Base-by-base conservation (phyloP, 176 grass and related monocot species). In the Rhipidocladum racemiflorum region DNA sequence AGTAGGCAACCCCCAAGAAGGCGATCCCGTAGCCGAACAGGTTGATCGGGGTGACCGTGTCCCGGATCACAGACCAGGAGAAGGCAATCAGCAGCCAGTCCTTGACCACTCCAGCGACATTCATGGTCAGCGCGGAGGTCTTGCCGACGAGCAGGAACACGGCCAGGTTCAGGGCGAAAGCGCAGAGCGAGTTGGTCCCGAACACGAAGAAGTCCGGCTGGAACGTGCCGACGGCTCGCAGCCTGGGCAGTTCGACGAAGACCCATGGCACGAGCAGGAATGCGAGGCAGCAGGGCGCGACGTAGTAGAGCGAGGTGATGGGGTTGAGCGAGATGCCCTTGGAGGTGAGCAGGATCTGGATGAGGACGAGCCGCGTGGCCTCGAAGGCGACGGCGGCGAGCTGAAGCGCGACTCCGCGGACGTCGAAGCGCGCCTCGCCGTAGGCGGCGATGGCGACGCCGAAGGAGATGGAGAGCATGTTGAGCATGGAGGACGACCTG, bases 391-490 rank as follows among this genome's bases (percentile, higher is more conserved):
- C 92, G 21, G 92, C 94, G 9, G 85, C 89, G 83, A 97, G 91
- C 86, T 97, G 94, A 1, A 97, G 90, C 35, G 80, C 60, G 83
- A 97, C 91, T 12, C 94, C 94, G 54, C 91, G 89, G 35, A 77
- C 6, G 61, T 92, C 82, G 86, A 97, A 97, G 13, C 89, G 74
- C n/a, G 94, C 91, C 88, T 94, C 94, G 34, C 94, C 94, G 84
- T 97, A 97, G 9, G 95, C 95, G 16, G 95, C 95, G 86, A 97
- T 89, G 86, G 92, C 95, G 43, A 97, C 92, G 4, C 95, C 95
- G 28, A 97, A 92, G 77, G 95, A 94, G 84, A 97, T 97, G 70
- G 95, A 97, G 73, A 97, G 92, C 95, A 97, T 97, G 92, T 97
- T 97, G 78, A 93, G 85, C 92, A 97, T 92, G 85, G 92, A 65